Percentiles rank a stretch among this genome's conserved stretches.
These are phyloP conservation scores for Steccherinum ochraceum DNA, from an alignment of 768 basidiomycete genomes.

Conservation along the genomic window DNA sequence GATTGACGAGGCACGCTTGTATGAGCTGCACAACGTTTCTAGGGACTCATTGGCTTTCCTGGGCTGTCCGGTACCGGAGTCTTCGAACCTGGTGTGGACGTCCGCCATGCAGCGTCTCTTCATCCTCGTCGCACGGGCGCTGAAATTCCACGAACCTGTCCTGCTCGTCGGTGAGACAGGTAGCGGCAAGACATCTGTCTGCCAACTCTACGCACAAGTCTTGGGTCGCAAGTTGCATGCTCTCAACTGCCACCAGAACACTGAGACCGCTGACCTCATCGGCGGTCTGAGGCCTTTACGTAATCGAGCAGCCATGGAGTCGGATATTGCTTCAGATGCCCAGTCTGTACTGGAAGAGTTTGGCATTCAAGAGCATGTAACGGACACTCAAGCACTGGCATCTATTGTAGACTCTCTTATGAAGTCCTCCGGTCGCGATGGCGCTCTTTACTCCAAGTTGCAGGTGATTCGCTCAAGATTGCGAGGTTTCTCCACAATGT, in stretches of 20 bases:
- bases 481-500: conserved; percentile 61
- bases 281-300: conserved; percentile 88
- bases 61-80: conserved; percentile 46
- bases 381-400: conserved; percentile 18
- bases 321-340: conserved; percentile 42
- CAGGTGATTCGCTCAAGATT: conserved; percentile 39
- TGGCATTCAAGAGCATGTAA: conserved; percentile 28
- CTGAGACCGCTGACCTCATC: conserved; percentile 94
- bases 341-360: conserved; percentile 32
- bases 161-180: conserved; percentile 96
- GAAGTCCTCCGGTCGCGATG: conserved; percentile 24
- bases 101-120: conserved; percentile 88
- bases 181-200: conserved; percentile 95
- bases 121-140: conserved; percentile 74
- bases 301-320: conserved; percentile 54
- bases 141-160: conserved; percentile 90
- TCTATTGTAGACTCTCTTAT: conserved; percentile 18
- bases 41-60: conserved; percentile 41
- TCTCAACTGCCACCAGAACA: conserved; percentile 96
- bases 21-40: conserved; percentile 42
- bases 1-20: conserved; percentile 68
- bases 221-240: conserved; percentile 53
- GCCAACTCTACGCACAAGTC: conserved; percentile 78
- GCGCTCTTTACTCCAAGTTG: conserved; percentile 27
- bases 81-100: conserved; percentile 78